Conservation (phyloP, 768 basidiomycete genomes). For the Pleurotus tuoliensis region DNA sequence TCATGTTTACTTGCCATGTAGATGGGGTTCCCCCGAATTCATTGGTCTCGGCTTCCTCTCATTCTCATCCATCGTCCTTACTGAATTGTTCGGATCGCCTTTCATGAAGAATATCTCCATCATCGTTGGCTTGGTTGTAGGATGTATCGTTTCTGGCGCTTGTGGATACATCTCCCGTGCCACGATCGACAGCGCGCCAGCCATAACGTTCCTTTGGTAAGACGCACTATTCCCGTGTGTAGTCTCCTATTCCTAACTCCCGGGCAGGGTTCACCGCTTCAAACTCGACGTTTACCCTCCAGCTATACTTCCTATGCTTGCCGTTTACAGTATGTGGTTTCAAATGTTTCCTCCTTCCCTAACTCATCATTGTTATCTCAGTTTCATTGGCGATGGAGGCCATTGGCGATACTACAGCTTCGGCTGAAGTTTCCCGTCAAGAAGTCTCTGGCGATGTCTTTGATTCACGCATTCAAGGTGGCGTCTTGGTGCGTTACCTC, state of each 20-base stretch:
- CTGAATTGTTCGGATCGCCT: constrained; percentile 80
- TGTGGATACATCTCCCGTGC: constrained; percentile 72
- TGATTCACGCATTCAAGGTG: constrained; percentile 81
- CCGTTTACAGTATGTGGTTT: constrained; percentile 25
- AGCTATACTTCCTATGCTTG: constrained; percentile 46
- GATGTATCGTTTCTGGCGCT: constrained; percentile 79
- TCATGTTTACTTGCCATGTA: constrained; percentile 15
- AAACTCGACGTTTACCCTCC: constrained; percentile 75
- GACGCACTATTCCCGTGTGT: not conserved
- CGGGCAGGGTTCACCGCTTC: constrained; percentile 65
- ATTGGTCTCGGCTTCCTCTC: constrained; percentile 86
- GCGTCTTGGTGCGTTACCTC: constrained; percentile 50
- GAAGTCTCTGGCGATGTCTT: constrained; percentile 71
- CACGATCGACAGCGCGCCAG: constrained; percentile 63
- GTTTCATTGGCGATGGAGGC: constrained; percentile 73
- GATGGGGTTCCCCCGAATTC: constrained; percentile 81
- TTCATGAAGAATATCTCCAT: constrained; percentile 81
- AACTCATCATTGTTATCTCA: too few relatives aligned
- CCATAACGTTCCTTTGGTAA: constrained; percentile 79
- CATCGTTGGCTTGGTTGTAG: constrained; percentile 70
- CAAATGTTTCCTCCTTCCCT: too few relatives aligned
- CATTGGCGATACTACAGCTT: constrained; percentile 81
- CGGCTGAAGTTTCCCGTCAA: constrained; percentile 77
- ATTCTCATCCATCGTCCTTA: constrained; percentile 71
- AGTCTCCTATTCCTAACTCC: not conserved